phyloP scores from a whole-genome alignment of 345 rosid genomes.

The Eutrema japonicum region DNA sequence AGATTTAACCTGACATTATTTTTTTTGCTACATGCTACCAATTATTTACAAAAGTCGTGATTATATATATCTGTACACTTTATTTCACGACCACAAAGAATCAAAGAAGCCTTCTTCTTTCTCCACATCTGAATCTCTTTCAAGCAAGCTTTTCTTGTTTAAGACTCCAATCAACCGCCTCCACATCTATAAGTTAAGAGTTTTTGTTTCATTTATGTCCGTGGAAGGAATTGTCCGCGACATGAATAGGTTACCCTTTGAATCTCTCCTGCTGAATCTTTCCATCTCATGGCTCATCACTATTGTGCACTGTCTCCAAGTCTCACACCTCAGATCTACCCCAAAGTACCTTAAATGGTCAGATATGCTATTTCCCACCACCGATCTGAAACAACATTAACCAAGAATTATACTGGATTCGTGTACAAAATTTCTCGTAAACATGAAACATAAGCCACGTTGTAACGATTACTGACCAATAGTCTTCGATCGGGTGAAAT shows the following conservation, averaged over 20 bases:
- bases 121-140: conserved; percentile 11
- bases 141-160: conserved; percentile 10
- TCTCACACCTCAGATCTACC: conserved; percentile 56
- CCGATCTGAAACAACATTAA: conserved; percentile 59
- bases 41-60: conserved; percentile 11
- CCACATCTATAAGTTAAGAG: neutral
- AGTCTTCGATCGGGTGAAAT: neutral
- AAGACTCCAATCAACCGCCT: conserved; percentile 6
- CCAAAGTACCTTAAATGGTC: conserved; percentile 84
- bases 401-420: neutral
- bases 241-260: conserved; percentile 62
- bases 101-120: conserved; percentile 13
- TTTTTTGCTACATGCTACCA: neutral
- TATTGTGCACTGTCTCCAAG: conserved; percentile 70
- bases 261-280: conserved; percentile 58
- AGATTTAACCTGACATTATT: neutral
- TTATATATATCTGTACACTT: neutral
- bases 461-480: conserved; percentile 15
- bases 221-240: conserved; percentile 46
- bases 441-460: neutral
- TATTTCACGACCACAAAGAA: neutral
- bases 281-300: conserved; percentile 57
- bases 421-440: neutral
- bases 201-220: conserved; percentile 42
- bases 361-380: conserved; percentile 67